Evolutionary conservation across 768 basidiomycete species (phyloP), one percentile per base, ranked within the genome.

Genomic region (Rickenella mellea): DNA sequence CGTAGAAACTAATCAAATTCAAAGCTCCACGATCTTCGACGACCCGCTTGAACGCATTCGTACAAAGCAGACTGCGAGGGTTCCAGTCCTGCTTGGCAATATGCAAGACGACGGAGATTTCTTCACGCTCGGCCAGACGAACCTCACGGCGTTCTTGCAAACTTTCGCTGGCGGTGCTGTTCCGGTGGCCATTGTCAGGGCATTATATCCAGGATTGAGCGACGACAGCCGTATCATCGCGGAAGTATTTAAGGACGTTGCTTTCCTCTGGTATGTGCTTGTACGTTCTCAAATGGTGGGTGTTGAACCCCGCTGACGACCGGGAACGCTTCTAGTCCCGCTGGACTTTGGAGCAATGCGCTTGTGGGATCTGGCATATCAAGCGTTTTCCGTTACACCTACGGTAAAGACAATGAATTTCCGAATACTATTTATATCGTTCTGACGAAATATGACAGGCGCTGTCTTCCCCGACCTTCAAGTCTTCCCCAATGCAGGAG

Each of bases 151-250:
- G 1, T 54, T 40, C 28, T 46, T 54, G 21, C 10, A 10, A 5
- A 24, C 21, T 2, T 29, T n/a, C 8, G 28, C 45, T 26, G 44
- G n/a, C 1, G 28, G 36, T 6, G 29, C 41, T 7, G 43, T 54
- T 15, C 44, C 44, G 22, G 10, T 41, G 5, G 43, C 19, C 10
- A 6, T 48, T 12, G 47, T 54, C 17, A 41, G 44, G 24, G 38
- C 49, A 20, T 38, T 52, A 14, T 54, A 54, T 41, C 49, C 53
- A 9, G 51, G 53, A 17, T n/a, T 54, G 27, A 52, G 43, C n/a
- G n/a, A n/a, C 24, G 51, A 50, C 33, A 21, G 39, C 10, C 17
- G 24, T 11, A 41, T 48, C 22, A 52, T 54, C 15, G 25, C 48
- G 3, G 43, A 44, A 27, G 44, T 50, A 7, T 32, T 48, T 22